A percentile compares a stretch with the other conserved stretches of the same genome.
These are phyloP conservation scores for Pseudogymnoascus sp. DNA, from an alignment of 2,329 filamentous ascomycete species.

Conservation along the genomic window DNA sequence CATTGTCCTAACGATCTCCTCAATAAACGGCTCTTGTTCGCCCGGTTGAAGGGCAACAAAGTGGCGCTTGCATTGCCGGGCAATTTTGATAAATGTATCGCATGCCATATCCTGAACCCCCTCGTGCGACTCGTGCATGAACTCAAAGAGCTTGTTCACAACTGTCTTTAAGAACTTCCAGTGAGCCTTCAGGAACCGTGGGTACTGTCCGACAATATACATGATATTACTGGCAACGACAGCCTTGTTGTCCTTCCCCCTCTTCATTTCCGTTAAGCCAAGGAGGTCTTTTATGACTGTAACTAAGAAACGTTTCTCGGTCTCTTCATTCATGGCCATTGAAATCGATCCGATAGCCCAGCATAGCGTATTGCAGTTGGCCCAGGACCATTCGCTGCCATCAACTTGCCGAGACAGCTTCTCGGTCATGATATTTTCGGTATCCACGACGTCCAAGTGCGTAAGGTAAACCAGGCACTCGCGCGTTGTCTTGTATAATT, in stretches of 20 bases:
- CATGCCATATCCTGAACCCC: slow-evolving; percentile 99
- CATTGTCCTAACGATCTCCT: slow-evolving; percentile 94
- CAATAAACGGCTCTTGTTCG: slow-evolving; percentile 92
- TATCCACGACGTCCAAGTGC: slow-evolving; percentile 93
- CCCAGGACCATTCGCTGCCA: slow-evolving; percentile 95
- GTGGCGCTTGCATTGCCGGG: slow-evolving; percentile 92
- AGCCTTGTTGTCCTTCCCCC: slow-evolving; percentile 98
- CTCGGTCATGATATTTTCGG: slow-evolving; percentile 98
- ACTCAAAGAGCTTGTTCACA: slow-evolving; percentile 98
- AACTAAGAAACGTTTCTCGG: slow-evolving; percentile 94
- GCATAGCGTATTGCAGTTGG: slow-evolving; percentile 98
- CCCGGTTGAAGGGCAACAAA: slow-evolving; percentile 94
- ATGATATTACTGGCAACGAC: slow-evolving; percentile 99
- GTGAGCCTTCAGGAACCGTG: slow-evolving; percentile 94
- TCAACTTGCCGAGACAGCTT: slow-evolving; percentile 94
- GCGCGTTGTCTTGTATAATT: slow-evolving; percentile 97
- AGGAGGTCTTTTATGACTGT: slow-evolving; percentile 98
- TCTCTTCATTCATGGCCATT: slow-evolving; percentile 98
- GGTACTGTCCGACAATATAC: slow-evolving; percentile 99
- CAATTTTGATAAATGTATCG: slow-evolving; percentile 99
- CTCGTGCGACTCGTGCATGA: slow-evolving; percentile 99
- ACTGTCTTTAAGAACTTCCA: slow-evolving; percentile 99
- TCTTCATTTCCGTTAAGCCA: slow-evolving; percentile 96
- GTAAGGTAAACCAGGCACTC: slow-evolving; percentile 97
- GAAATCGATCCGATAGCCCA: slow-evolving; percentile 99